Evolutionary conservation across 352 stramenopile genomes (phyloP), one percentile per base, ranked within the genome.

Genomic region (Phytophthora niederhauseri): DNA sequence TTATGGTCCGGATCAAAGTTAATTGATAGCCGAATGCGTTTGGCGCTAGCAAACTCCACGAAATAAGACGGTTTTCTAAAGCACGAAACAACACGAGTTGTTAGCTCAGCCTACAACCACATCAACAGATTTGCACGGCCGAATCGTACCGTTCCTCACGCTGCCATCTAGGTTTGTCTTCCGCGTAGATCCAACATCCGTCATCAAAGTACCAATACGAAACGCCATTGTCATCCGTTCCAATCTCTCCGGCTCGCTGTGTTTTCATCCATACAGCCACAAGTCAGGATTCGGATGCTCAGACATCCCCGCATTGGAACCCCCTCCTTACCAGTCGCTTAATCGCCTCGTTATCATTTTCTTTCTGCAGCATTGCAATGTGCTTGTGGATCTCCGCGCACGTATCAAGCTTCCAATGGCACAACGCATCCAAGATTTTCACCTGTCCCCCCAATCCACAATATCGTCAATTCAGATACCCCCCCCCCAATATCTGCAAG

Each of bases 171-270:
- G 85, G 82, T 34, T 82, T 85, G 30, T 93, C 80, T 70, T 96
- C 89, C 1, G 87, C 87, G 59, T 93, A 96, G 43, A 96, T 78
- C 89, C 89, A 96, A 57, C 87, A 94, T 50, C 65, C 84, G 66
- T 96, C 89, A 57, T 90, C 76, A 68, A 95, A 95, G 72, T 95
- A 93, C 89, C 87, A 96, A 63, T 96, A 96, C 43, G 82, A 78
- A 1, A 83, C 68, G 9, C 87, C 87, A 6, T 84, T 75, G 51
- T 96, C 89, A 53, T 96, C 89, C 26, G 77, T 85, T 46, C 89
- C 89, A 30, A 95, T 84, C 14, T 87, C 78, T 28, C 81, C 85
- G 31, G 72, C 73, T 57, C 87, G 72, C 89, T 96, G 48, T 61
- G 31, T 51, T 66, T 26, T 19, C 43, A 69, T 66, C 9, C 50